Evolutionary conservation across 108 stramenopile species (phyloP).

Genomic region (Fragilariopsis cylindrus): DNA sequence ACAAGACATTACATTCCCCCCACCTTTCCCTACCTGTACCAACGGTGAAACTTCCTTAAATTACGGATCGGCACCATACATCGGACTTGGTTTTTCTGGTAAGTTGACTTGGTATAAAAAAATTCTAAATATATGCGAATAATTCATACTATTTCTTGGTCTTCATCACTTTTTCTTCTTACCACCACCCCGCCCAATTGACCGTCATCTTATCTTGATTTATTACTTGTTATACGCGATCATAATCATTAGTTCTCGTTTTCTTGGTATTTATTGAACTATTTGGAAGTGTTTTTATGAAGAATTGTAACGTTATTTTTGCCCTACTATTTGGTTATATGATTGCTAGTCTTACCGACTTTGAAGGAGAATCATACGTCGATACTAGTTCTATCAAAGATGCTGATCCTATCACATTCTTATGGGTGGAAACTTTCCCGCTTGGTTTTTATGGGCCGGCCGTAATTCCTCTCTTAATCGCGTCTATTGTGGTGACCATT

Average conservation of each 20-base stretch:
- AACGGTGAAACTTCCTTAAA: slow-evolving; percentile 34
- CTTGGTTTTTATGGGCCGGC: slow-evolving; percentile 45
- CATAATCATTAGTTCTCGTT: slow-evolving; percentile 25
- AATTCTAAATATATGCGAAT: no score
- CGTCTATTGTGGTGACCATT: slow-evolving; percentile 47
- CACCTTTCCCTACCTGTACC: slow-evolving; percentile 47
- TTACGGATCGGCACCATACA: slow-evolving; percentile 63
- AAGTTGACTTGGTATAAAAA: no score
- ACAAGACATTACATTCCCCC: slow-evolving; percentile 25
- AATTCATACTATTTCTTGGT: no score
- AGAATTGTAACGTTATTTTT: slow-evolving; percentile 33
- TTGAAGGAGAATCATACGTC: slow-evolving; percentile 31
- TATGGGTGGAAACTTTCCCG: slow-evolving; percentile 56
- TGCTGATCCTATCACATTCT: slow-evolving; percentile 40
- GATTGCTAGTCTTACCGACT: slow-evolving; percentile 25
- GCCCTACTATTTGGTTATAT: slow-evolving; percentile 40
- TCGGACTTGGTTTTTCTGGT: slow-evolving; percentile 54
- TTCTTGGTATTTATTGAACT: slow-evolving; percentile 57
- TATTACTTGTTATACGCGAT: neutral
- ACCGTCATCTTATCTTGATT: neutral
- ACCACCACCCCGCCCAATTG: neutral
- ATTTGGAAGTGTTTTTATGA: slow-evolving; percentile 37
- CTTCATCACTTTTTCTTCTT: no score
- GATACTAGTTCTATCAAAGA: slow-evolving; percentile 30
- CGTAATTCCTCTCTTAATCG: slow-evolving; percentile 46